Percentiles rank a stretch among this genome's conserved stretches.
Evolutionary conservation across 371 early-diverging fungal genomes (phyloP).

Genomic region (Chytridium lagenaria): DNA sequence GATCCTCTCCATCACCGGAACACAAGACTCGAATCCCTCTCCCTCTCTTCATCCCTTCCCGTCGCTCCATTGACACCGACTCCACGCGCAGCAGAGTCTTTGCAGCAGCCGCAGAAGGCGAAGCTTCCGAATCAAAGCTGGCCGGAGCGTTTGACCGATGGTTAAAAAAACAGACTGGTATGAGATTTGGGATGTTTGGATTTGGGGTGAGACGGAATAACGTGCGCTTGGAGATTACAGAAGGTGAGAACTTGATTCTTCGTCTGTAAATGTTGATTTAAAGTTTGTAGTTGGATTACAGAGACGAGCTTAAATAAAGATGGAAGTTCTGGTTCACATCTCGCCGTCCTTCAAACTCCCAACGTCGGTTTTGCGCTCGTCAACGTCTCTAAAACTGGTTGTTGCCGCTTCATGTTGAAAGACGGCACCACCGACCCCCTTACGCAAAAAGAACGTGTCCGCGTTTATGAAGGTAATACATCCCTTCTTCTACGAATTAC

Average conservation of each 20-base stretch:
- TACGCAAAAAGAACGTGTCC: background rate
- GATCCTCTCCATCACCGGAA: background rate
- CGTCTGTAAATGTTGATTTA: background rate
- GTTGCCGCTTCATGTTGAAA: slow-evolving; percentile 4
- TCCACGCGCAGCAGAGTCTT: too few species aligned
- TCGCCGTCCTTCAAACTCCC: background rate
- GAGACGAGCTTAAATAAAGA: background rate
- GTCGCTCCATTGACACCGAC: too few species aligned
- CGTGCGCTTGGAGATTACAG: slow-evolving; percentile 1
- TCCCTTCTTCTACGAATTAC: background rate
- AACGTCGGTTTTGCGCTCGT: slow-evolving; percentile 3
- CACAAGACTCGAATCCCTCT: background rate
- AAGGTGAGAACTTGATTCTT: slow-evolving; percentile 1
- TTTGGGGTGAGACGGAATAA: background rate
- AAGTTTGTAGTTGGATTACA: background rate
- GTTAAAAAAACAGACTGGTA: background rate
- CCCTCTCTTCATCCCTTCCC: too few species aligned
- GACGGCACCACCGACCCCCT: slow-evolving; percentile 7
- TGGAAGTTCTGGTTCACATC: background rate
- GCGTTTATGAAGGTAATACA: slow-evolving; percentile 3
- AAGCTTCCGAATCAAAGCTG: background rate
- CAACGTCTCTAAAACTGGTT: background rate
- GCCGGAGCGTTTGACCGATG: background rate
- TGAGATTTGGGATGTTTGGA: background rate
- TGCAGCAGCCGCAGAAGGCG: too few species aligned